phyloP scores from a whole-genome alignment of 2,329 filamentous ascomycete species.

The Diaporthe caulivora region DNA sequence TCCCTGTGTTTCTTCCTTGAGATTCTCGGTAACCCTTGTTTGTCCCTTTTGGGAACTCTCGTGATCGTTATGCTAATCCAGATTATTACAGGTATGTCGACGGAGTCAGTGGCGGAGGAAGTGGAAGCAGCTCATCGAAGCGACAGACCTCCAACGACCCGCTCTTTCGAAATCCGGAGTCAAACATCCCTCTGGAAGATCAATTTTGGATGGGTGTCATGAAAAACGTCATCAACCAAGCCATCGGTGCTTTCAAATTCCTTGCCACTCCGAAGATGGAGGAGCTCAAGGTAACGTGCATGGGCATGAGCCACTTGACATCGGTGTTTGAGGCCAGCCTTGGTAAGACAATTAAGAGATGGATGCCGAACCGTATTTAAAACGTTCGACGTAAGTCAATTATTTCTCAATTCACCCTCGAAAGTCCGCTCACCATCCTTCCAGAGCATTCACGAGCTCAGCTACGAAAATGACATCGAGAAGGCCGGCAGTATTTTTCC shows the following conservation, averaged over 20 bases:
- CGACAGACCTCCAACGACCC: not conserved
- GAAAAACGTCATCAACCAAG: slow-evolving; percentile 5
- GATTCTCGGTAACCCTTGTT: too few species aligned
- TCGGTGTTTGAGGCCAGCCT: not conserved
- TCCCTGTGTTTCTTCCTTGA: too few species aligned
- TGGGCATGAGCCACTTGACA: slow-evolving; percentile 9
- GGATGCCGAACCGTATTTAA: not conserved
- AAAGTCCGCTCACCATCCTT: not conserved
- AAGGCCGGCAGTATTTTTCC: slow-evolving; percentile 6
- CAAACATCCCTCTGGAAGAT: slow-evolving; percentile 7
- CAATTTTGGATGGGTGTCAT: slow-evolving; percentile 11
- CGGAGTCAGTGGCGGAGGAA: not conserved
- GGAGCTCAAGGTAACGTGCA: not conserved
- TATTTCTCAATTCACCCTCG: not conserved
- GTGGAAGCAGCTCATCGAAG: slow-evolving; percentile 7
- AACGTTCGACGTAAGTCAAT: not conserved
- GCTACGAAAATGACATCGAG: slow-evolving; percentile 7
- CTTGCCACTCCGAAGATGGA: slow-evolving; percentile 4
- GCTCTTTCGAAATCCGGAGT: slow-evolving; percentile 9
- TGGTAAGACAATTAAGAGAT: slow-evolving; percentile 1
- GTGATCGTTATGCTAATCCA: not conserved
- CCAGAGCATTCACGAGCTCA: not conserved
- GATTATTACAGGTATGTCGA: not conserved
- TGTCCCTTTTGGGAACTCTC: too few species aligned
- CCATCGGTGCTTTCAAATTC: slow-evolving; percentile 1